phyloP scores from a whole-genome alignment of 2,329 filamentous ascomycete species.

The Gaeumannomyces sp. region DNA sequence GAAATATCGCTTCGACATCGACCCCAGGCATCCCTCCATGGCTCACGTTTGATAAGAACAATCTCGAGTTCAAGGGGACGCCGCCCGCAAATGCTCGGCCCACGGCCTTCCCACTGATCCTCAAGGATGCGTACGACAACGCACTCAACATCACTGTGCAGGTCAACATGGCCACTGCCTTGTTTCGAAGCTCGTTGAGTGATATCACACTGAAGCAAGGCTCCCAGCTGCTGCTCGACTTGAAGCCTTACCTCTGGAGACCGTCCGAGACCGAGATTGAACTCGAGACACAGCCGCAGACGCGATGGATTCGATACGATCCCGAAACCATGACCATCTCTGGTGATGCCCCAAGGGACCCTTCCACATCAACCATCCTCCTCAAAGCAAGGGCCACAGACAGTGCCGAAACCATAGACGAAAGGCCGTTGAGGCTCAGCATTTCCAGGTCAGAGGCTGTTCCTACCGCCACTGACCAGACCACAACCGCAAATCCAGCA shows the following conservation, averaged over 20 bases:
- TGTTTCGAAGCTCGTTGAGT: constrained; percentile 35
- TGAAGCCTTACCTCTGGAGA: constrained; percentile 35
- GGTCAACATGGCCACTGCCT: constrained; percentile 24
- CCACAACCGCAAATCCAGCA: neutral
- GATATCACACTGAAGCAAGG: constrained; percentile 35
- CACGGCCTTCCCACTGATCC: constrained; percentile 55
- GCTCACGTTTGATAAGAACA: constrained; percentile 58
- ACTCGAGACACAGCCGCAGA: constrained; percentile 28
- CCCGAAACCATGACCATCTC: constrained; percentile 28
- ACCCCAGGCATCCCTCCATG: constrained; percentile 55
- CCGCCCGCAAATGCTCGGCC: constrained; percentile 53
- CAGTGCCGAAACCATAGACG: constrained; percentile 28
- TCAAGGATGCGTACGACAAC: constrained; percentile 54
- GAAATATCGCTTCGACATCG: constrained; percentile 45
- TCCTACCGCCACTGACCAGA: neutral
- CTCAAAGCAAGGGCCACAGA: constrained; percentile 27
- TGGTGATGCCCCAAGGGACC: constrained; percentile 33
- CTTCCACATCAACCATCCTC: constrained; percentile 19
- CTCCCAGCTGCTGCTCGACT: constrained; percentile 34
- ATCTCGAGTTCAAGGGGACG: constrained; percentile 58
- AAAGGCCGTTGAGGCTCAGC: constrained; percentile 30
- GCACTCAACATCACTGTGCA: constrained; percentile 49
- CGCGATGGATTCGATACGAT: constrained; percentile 38
- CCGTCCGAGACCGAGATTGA: constrained; percentile 32
- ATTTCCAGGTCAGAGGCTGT: constrained; percentile 18